Evolutionary conservation across 2,329 filamentous ascomycete genomes (phyloP).

Genomic region (Tolypocladium tropicale): DNA sequence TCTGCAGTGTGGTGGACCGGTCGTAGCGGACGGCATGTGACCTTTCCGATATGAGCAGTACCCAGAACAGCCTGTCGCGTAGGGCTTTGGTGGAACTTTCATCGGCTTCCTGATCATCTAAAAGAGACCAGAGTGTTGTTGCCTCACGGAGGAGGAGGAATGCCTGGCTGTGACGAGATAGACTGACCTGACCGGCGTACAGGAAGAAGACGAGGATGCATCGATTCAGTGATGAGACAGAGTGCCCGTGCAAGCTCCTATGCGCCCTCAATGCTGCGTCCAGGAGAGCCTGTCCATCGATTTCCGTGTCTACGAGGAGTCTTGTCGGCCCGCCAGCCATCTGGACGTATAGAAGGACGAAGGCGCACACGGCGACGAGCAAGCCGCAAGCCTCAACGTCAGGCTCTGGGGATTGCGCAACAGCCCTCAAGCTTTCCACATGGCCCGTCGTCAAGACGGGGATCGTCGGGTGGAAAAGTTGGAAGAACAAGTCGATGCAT

Average conservation of each 20-base stretch:
- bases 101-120: slow-evolving; percentile 18
- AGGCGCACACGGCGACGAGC: slow-evolving; percentile 27
- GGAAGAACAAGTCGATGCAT: slow-evolving; percentile 29
- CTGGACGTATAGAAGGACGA: slow-evolving; percentile 31
- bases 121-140: slow-evolving; percentile 26
- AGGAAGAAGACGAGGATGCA: slow-evolving; percentile 32
- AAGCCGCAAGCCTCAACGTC: slow-evolving; percentile 24
- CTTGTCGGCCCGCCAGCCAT: slow-evolving; percentile 21
- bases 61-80: slow-evolving; percentile 31
- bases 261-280: slow-evolving; percentile 24
- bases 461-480: slow-evolving; percentile 29
- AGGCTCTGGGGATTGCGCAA: slow-evolving; percentile 12
- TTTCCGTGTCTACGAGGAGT: slow-evolving; percentile 13
- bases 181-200: slow-evolving; percentile 30
- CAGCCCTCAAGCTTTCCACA: slow-evolving; percentile 17
- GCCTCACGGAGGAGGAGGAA: slow-evolving; percentile 33
- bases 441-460: slow-evolving; percentile 30
- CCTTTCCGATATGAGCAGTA: slow-evolving; percentile 31
- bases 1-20: slow-evolving; percentile 31
- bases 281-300: slow-evolving; percentile 26
- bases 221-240: slow-evolving; percentile 26
- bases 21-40: slow-evolving; percentile 34
- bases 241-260: slow-evolving; percentile 19
- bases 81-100: slow-evolving; percentile 12
- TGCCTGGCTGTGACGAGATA: slow-evolving; percentile 32